These are phyloP conservation scores for Scheffersomyces stambukii DNA, from an alignment of 1,139 yeast genomes.

Conservation along the genomic window DNA sequence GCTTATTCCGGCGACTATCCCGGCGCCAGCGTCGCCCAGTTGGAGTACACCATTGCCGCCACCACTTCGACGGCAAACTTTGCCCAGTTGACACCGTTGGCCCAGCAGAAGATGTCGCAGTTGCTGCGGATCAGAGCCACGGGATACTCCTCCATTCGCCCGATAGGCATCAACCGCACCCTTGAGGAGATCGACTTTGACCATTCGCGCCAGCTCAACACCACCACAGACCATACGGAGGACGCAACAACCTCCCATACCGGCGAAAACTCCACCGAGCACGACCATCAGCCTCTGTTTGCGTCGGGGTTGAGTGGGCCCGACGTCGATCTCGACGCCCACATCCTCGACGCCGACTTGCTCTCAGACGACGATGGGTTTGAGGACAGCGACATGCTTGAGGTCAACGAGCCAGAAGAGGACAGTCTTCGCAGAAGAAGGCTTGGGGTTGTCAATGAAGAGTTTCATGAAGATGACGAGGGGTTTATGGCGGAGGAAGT, in stretches of 20 bases:
- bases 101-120: slow-evolving; percentile 35
- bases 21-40: slow-evolving; percentile 36
- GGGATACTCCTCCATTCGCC: slow-evolving; percentile 49
- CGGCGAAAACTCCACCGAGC: too few species aligned
- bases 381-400: slow-evolving; percentile 25
- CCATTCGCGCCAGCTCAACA: slow-evolving; percentile 4
- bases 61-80: slow-evolving; percentile 13
- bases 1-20: slow-evolving; percentile 51
- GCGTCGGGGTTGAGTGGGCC: slow-evolving; percentile 3
- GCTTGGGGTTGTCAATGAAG: too few species aligned
- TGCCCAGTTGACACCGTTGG: slow-evolving; percentile 15
- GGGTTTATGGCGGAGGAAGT: slow-evolving; percentile 58
- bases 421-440: slow-evolving; percentile 3
- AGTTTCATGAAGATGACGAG: slow-evolving; percentile 21
- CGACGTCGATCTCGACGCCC: slow-evolving; percentile 45
- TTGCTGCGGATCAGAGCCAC: slow-evolving; percentile 39
- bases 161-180: slow-evolving; percentile 54
- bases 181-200: slow-evolving; percentile 44
- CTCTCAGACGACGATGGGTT: slow-evolving; percentile 23
- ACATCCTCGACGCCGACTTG: slow-evolving; percentile 34
- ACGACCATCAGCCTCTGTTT: slow-evolving; percentile 1
- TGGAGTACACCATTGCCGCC: slow-evolving; percentile 28
- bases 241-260: slow-evolving; percentile 2
- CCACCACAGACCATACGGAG: slow-evolving; percentile 6
- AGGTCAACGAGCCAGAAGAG: slow-evolving; percentile 9